A percentile compares a stretch with the other conserved stretches of the same genome.
These are phyloP conservation scores for Solanum ossicruentum DNA, from an alignment of 257 asterid genomes.

Conservation along the genomic window DNA sequence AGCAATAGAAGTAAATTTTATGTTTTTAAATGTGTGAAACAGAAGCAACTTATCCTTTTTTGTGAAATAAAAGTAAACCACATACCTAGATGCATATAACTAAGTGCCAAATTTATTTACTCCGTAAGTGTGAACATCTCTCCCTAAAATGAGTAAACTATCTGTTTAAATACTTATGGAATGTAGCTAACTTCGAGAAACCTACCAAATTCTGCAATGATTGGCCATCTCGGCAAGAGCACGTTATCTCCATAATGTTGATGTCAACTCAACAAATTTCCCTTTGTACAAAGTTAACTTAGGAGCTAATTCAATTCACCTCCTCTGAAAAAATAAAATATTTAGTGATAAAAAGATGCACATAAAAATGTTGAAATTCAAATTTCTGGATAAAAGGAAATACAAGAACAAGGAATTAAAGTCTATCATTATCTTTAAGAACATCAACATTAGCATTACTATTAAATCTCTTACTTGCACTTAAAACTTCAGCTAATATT, in stretches of 20 bases:
- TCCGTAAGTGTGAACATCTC: neutral
- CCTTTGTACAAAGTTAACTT: neutral
- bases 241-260: constrained; percentile 6
- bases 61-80: neutral
- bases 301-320: neutral
- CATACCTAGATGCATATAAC: neutral
- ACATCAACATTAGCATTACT: neutral
- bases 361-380: neutral
- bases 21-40: neutral
- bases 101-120: neutral
- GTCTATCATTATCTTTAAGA: neutral
- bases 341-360: neutral
- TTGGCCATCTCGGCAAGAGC: constrained; percentile 6
- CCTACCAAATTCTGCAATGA: constrained; percentile 16
- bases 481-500: neutral
- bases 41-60: neutral
- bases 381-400: neutral
- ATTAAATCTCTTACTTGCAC: neutral
- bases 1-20: neutral
- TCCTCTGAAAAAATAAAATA: neutral
- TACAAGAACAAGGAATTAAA: neutral
- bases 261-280: constrained; percentile 17
- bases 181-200: neutral
- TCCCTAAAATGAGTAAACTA: neutral
- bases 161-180: neutral